These are phyloP conservation scores for Litchi chinensis DNA, from an alignment of 345 rosid genomes.

Conservation along the genomic window DNA sequence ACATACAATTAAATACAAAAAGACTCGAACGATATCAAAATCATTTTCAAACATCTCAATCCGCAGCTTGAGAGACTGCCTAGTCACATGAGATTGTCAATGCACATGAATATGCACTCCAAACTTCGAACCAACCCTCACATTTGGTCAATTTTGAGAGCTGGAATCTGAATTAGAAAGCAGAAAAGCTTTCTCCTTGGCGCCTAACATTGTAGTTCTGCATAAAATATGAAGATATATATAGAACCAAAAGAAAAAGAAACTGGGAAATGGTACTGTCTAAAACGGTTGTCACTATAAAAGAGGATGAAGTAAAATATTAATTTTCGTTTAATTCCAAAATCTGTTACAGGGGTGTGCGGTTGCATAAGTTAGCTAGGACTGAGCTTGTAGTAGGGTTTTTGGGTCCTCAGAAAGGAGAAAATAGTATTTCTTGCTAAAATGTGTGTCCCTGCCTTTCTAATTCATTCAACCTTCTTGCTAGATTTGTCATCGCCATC, in stretches of 20 bases:
- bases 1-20: too few species aligned
- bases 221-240: not conserved
- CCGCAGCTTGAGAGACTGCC: too few species aligned
- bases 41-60: too few species aligned
- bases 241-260: not conserved
- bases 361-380: conserved; percentile 35
- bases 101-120: too few species aligned
- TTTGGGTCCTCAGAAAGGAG: conserved; percentile 6
- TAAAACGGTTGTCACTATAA: conserved; percentile 1
- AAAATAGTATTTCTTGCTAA: conserved; percentile 19
- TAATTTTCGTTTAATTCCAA: conserved; percentile 37
- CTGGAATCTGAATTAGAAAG: not conserved
- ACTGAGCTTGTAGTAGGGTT: conserved; percentile 8
- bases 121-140: not conserved
- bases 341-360: conserved; percentile 39
- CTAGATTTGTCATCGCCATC: conserved; percentile 35
- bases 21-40: too few species aligned
- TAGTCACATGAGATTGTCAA: too few species aligned
- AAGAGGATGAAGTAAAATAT: conserved; percentile 12
- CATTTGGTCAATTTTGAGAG: not conserved
- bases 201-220: not conserved
- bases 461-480: conserved; percentile 47
- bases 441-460: conserved; percentile 13
- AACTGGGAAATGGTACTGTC: not conserved
- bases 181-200: not conserved